phyloP scores from a whole-genome alignment of 257 asterid species.

The Fraxinus quadrangulata region DNA sequence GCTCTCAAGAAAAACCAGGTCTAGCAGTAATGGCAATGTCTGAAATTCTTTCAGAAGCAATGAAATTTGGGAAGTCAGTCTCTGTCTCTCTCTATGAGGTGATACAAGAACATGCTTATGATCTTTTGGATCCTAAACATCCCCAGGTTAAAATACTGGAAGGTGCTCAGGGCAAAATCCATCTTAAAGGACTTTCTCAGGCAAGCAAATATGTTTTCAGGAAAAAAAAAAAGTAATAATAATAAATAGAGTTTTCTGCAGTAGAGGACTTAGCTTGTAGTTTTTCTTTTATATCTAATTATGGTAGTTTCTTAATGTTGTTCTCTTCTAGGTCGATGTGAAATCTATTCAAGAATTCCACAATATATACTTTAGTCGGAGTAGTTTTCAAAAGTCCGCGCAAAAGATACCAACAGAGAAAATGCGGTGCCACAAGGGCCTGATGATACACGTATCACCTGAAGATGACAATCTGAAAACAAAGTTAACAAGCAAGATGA shows the following conservation, averaged over 20 bases:
- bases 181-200: constrained; percentile 78
- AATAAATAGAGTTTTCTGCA: neutral
- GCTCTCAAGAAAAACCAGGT: constrained; percentile 66
- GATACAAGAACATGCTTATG: constrained; percentile 62
- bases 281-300: neutral
- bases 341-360: constrained; percentile 53
- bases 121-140: constrained; percentile 60
- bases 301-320: constrained; percentile 20
- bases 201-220: constrained; percentile 36
- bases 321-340: constrained; percentile 52
- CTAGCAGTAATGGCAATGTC: constrained; percentile 62
- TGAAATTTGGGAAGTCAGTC: constrained; percentile 45
- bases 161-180: constrained; percentile 66
- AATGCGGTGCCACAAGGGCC: constrained; percentile 59
- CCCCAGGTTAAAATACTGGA: constrained; percentile 63
- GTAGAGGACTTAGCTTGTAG: neutral
- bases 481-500: constrained; percentile 56
- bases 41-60: constrained; percentile 61
- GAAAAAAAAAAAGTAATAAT: too few relatives aligned
- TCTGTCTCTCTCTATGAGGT: constrained; percentile 66
- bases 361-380: constrained; percentile 37
- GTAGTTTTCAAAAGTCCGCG: constrained; percentile 29
- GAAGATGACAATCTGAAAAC: constrained; percentile 35
- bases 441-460: constrained; percentile 58
- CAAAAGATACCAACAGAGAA: constrained; percentile 44